Evolutionary conservation across 2,329 filamentous ascomycete genomes (phyloP).

Genomic region (Colletotrichum sp.): DNA sequence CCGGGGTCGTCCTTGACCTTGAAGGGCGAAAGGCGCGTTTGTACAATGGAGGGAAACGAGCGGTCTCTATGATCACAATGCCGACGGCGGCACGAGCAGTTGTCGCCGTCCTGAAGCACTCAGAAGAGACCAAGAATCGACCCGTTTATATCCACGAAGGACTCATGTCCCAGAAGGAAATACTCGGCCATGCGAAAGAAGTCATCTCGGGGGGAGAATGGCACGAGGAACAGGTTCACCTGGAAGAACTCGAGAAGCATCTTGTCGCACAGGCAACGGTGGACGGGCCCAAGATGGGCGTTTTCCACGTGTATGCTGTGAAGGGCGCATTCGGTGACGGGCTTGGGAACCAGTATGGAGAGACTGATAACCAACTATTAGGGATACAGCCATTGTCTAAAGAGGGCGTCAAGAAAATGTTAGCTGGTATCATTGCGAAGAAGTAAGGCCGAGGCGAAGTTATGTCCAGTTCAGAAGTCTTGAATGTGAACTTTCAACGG

Average conservation of each 20-base stretch:
- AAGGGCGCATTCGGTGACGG: background rate
- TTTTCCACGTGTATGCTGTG: background rate
- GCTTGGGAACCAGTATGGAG: background rate
- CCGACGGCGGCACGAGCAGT: background rate
- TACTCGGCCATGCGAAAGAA: background rate
- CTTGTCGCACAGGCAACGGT: background rate
- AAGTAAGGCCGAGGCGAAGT: background rate
- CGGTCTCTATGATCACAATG: background rate
- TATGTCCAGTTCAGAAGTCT: background rate
- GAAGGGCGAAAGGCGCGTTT: background rate
- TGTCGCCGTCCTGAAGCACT: background rate
- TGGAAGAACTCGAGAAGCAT: background rate
- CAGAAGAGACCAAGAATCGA: background rate
- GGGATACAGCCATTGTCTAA: background rate
- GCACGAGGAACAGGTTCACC: background rate
- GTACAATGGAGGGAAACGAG: background rate
- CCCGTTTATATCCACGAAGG: background rate
- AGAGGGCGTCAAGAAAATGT: background rate
- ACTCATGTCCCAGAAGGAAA: background rate
- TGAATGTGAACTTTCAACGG: accelerated
- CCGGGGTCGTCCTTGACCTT: background rate
- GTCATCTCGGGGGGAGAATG: background rate
- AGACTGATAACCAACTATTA: background rate
- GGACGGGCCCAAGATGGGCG: background rate
- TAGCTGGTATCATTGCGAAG: background rate